Evolutionary conservation across 805 yeast species (phyloP).

Genomic region (Yarrowia sp.): DNA sequence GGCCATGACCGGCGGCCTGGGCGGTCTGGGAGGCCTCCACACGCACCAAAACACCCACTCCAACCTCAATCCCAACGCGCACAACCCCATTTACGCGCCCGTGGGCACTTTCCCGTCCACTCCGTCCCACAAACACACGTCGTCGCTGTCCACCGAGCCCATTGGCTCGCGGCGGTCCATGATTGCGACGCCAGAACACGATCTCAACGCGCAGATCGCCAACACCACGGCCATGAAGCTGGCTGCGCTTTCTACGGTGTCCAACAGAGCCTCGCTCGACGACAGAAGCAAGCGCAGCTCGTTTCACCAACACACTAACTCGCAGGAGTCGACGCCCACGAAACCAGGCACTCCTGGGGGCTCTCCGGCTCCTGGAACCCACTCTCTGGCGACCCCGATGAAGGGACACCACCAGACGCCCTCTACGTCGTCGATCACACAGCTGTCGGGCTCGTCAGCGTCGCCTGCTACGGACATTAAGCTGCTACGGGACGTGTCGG

Average conservation of each 20-base stretch:
- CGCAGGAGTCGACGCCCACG: conserved; percentile 1
- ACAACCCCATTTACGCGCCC: conserved; percentile 12
- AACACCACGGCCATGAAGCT: conserved; percentile 48
- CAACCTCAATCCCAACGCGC: conserved; percentile 17
- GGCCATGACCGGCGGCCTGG: conserved; percentile 12
- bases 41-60: neutral
- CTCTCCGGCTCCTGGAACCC: conserved; percentile 7
- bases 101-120: conserved; percentile 23
- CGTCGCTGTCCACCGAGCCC: conserved; percentile 18
- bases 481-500: conserved; percentile 71
- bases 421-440: neutral
- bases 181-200: conserved; percentile 27
- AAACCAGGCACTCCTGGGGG: conserved; percentile 21
- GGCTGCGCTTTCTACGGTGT: conserved; percentile 64
- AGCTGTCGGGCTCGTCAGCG: conserved; percentile 31
- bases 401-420: conserved; percentile 7
- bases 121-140: conserved; percentile 16
- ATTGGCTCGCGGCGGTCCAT: conserved; percentile 13
- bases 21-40: neutral
- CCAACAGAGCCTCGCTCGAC: conserved; percentile 31
- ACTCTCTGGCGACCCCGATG: conserved; percentile 8
- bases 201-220: conserved; percentile 36
- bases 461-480: conserved; percentile 29
- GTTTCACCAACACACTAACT: conserved; percentile 10
- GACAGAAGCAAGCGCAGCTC: conserved; percentile 8